These are phyloP conservation scores for Blepharisma stoltei DNA, from an alignment of 73 alveolate genomes.

Conservation along the genomic window DNA sequence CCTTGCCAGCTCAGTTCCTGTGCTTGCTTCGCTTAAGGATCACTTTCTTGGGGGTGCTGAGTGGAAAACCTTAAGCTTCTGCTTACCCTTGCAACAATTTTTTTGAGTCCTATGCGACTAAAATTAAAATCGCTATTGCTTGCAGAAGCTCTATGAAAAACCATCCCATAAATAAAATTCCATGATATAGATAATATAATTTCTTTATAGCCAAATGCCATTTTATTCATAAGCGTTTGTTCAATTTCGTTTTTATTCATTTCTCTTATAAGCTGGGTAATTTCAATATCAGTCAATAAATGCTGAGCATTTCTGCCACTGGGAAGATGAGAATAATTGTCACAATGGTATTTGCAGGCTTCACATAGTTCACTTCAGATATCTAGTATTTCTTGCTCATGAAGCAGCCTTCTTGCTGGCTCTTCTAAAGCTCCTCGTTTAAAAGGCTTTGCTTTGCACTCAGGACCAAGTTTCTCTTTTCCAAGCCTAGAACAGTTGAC, in stretches of 20 bases:
- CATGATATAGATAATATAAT: no score
- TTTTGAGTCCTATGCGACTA: no score
- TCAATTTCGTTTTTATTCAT: constrained; percentile 85
- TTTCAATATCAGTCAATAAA: constrained; percentile 85
- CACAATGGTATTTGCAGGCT: constrained; percentile 76
- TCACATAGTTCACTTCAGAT: constrained; percentile 64
- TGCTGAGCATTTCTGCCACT: constrained; percentile 93
- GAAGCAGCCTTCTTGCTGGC: constrained; percentile 63
- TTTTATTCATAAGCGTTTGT: no score
- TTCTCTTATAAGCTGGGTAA: constrained; percentile 78
- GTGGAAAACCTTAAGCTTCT: no score
- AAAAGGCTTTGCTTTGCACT: constrained; percentile 32
- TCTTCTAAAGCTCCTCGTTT: constrained; percentile 48
- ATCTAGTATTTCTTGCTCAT: constrained; percentile 62
- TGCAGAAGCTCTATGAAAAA: no score
- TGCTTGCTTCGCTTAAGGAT: no score
- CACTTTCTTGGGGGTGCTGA: no score
- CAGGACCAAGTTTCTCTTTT: constrained; percentile 61
- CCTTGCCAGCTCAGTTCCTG: no score
- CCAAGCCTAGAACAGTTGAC: constrained; percentile 65
- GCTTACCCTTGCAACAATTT: no score
- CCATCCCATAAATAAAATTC: no score
- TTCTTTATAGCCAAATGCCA: no score
- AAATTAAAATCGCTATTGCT: no score
- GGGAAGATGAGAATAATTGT: constrained; percentile 79